Evolutionary conservation across 2,329 filamentous ascomycete genomes (phyloP).

Genomic region (Zymoseptoria ardabiliae): DNA sequence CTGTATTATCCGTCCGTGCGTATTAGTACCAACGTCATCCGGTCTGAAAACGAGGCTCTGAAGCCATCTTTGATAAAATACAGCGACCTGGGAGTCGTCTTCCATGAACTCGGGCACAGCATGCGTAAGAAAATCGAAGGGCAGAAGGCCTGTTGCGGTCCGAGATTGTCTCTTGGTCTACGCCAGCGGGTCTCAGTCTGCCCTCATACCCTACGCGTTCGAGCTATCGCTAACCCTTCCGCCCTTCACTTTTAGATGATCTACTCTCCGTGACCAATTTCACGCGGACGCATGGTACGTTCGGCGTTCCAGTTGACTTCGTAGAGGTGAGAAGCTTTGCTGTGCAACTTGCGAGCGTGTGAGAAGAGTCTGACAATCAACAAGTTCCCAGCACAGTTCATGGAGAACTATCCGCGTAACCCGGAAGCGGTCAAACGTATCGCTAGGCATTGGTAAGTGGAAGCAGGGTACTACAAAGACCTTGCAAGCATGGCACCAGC

Average conservation of each 20-base stretch:
- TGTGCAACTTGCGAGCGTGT: too few relatives aligned
- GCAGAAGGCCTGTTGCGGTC: background rate
- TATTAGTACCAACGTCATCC: background rate
- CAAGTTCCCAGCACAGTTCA: conserved; percentile 1
- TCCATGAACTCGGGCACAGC: background rate
- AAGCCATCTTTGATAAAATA: background rate
- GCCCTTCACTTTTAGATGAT: too few relatives aligned
- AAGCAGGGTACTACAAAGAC: background rate
- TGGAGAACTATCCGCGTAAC: background rate
- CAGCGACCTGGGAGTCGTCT: background rate
- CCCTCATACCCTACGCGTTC: too few relatives aligned
- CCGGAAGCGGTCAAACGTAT: background rate
- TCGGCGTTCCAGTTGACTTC: too few relatives aligned
- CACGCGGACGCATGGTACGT: too few relatives aligned
- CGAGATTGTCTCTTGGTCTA: too few relatives aligned
- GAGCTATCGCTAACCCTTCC: too few relatives aligned
- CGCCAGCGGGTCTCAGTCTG: too few relatives aligned
- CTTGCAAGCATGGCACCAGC: background rate
- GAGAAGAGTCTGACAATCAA: too few relatives aligned
- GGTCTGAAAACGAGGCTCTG: background rate
- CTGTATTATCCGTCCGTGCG: background rate
- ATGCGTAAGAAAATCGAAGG: background rate
- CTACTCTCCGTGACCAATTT: too few relatives aligned
- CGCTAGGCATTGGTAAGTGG: background rate
- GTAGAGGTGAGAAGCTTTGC: too few relatives aligned